Evolutionary conservation across 2,329 filamentous ascomycete genomes (phyloP).

Genomic region (Dothistroma septosporum): DNA sequence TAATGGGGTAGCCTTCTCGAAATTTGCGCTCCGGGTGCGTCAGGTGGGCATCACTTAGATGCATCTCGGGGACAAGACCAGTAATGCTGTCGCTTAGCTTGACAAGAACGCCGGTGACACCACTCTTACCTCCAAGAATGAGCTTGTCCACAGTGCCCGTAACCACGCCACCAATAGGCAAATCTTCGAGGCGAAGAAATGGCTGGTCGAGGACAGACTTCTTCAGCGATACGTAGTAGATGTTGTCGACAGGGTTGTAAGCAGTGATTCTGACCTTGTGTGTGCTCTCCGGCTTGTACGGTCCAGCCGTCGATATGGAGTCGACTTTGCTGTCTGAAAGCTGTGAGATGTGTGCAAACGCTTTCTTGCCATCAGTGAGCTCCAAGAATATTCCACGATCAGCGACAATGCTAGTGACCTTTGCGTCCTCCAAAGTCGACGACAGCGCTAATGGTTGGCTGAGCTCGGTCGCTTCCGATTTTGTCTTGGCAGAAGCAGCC

Average conservation of each 20-base stretch:
- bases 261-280: constrained; percentile 80
- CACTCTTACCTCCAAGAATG: constrained; percentile 70
- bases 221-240: constrained; percentile 82
- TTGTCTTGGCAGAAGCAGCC: constrained; percentile 28
- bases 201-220: constrained; percentile 77
- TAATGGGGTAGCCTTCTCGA: constrained; percentile 77
- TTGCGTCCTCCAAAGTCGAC: constrained; percentile 70
- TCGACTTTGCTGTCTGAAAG: constrained; percentile 89
- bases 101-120: constrained; percentile 75
- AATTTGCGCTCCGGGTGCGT: constrained; percentile 97
- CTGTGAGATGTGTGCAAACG: constrained; percentile 92
- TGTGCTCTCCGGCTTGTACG: constrained; percentile 70
- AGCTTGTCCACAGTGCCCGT: constrained; percentile 82
- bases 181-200: constrained; percentile 87
- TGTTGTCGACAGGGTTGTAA: constrained; percentile 80
- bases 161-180: constrained; percentile 74
- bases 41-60: constrained; percentile 80
- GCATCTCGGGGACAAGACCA: constrained; percentile 82
- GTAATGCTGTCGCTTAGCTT: constrained; percentile 81
- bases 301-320: constrained; percentile 68
- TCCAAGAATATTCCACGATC: constrained; percentile 78
- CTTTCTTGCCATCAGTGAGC: constrained; percentile 43
- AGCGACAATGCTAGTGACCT: constrained; percentile 72
- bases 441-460: constrained; percentile 63
- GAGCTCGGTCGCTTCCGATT: constrained; percentile 24